These are phyloP conservation scores for Cyberlindnera maritima DNA, from an alignment of 805 yeast species.

Conservation along the genomic window DNA sequence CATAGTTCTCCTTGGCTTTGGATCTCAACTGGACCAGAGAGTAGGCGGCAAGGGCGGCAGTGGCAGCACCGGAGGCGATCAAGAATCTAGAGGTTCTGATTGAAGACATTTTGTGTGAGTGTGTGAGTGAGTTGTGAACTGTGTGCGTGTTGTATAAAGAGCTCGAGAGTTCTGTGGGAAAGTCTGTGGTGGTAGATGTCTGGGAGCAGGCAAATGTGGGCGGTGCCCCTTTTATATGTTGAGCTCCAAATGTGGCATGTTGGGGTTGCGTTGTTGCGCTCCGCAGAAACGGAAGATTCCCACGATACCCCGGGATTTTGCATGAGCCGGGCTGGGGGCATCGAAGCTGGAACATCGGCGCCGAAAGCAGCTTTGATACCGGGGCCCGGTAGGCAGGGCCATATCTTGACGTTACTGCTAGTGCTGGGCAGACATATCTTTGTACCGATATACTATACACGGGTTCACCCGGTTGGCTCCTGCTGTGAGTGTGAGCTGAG, in stretches of 20 bases:
- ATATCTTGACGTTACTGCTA: no score
- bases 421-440: no score
- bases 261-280: neutral
- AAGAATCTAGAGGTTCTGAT: slow-evolving; percentile 13
- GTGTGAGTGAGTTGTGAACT: no score
- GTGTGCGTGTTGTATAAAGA: neutral
- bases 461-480: no score
- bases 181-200: no score
- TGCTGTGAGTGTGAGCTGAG: no score
- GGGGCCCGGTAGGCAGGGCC: no score
- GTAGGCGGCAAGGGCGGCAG: slow-evolving; percentile 24
- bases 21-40: slow-evolving; percentile 21
- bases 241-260: neutral
- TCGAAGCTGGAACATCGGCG: neutral
- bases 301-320: slow-evolving; percentile 15
- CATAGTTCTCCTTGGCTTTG: slow-evolving; percentile 25
- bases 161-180: neutral
- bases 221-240: neutral
- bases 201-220: no score
- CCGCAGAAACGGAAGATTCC: neutral
- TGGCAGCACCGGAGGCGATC: slow-evolving; percentile 18
- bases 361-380: neutral
- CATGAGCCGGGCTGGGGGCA: neutral
- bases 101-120: slow-evolving; percentile 10
- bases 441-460: no score